Evolutionary conservation across 768 basidiomycete species (phyloP).

Genomic region (Boletus rufocinnamomeus): DNA sequence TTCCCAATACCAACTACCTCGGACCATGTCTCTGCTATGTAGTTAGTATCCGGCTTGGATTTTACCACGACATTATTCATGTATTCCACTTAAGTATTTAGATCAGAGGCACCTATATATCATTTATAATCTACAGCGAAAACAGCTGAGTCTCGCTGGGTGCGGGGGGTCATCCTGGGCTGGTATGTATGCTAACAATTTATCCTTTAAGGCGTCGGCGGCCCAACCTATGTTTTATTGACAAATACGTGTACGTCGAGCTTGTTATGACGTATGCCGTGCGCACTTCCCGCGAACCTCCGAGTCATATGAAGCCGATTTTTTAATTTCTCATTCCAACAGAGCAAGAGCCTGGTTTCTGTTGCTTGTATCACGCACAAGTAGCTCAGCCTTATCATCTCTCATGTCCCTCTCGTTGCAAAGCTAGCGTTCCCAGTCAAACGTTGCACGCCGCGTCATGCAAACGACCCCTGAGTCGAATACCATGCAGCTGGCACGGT

Average conservation of each 20-base stretch:
- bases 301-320: too few species aligned
- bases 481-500: too few species aligned
- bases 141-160: background rate
- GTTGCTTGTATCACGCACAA: too few species aligned
- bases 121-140: background rate
- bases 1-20: conserved; percentile 16
- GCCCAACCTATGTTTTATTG: background rate
- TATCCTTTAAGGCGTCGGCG: background rate
- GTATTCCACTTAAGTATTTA: conserved; percentile 7
- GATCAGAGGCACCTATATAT: background rate
- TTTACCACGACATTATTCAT: background rate
- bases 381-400: too few species aligned
- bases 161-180: background rate
- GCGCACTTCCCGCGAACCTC: too few species aligned
- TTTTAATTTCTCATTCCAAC: too few species aligned
- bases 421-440: too few species aligned
- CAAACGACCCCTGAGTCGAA: too few species aligned
- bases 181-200: background rate
- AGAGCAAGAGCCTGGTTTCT: too few species aligned
- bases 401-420: too few species aligned
- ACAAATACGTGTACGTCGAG: too few species aligned
- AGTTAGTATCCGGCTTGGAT: background rate
- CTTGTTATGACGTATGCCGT: background rate
- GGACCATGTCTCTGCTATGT: conserved; percentile 10
- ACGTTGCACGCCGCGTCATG: too few species aligned